phyloP scores from a whole-genome alignment of 768 basidiomycete genomes.

The Mycena venus region DNA sequence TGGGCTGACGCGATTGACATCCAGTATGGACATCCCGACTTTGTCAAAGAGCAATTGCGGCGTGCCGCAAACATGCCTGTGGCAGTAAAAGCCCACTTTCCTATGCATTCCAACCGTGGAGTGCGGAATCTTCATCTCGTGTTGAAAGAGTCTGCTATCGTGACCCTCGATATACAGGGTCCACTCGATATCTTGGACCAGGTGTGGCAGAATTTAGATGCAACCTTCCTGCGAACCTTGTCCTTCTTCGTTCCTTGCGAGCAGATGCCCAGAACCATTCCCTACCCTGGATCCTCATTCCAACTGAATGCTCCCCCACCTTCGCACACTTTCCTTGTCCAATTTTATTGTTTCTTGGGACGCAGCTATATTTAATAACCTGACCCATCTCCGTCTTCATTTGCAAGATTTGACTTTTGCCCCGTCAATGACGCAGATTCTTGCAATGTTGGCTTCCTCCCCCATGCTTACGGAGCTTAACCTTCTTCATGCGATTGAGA shows the following conservation, averaged over 20 bases:
- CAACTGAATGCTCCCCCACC: constrained; percentile 4
- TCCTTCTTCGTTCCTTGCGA: constrained; percentile 17
- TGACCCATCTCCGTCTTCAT: constrained; percentile 19
- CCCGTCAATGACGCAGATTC: constrained; percentile 19
- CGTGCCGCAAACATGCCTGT: constrained; percentile 2
- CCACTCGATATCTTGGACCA: constrained; percentile 6
- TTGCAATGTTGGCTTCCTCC: constrained; percentile 13
- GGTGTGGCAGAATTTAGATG: neutral
- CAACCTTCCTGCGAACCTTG: neutral
- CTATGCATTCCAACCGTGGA: constrained; percentile 10
- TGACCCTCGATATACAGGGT: constrained; percentile 16
- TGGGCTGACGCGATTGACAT: constrained; percentile 7
- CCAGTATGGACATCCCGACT: constrained; percentile 6
- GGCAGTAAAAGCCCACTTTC: neutral
- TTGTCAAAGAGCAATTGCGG: constrained; percentile 2
- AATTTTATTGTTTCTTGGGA: constrained; percentile 20
- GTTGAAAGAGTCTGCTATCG: neutral
- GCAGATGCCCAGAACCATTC: neutral
- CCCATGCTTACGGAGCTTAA: constrained; percentile 16
- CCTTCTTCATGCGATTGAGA: constrained; percentile 9
- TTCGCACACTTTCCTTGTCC: constrained; percentile 13
- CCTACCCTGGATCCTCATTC: constrained; percentile 9
- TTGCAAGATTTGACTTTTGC: neutral
- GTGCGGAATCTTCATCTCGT: constrained; percentile 9
- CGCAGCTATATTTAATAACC: neutral